Evolutionary conservation across 192 early-diverging fungal genomes (phyloP).

Genomic region (Linnemannia elongata): DNA sequence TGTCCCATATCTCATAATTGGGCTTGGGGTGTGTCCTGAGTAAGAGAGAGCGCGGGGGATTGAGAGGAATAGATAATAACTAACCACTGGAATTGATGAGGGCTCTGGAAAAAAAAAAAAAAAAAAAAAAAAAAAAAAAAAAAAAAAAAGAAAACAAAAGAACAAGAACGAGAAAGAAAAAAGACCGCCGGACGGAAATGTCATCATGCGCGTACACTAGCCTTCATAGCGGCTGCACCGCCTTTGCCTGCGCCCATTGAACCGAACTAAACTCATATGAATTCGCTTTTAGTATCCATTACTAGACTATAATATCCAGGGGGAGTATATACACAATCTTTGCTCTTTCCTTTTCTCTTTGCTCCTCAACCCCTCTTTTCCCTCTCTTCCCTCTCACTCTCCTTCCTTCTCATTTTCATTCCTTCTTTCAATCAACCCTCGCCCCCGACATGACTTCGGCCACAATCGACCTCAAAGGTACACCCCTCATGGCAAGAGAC

Average conservation of each 20-base stretch:
- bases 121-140: neutral
- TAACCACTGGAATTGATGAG: conserved; percentile 4
- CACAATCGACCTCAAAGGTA: neutral
- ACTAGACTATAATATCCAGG: neutral
- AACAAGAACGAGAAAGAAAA: neutral
- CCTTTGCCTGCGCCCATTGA: conserved; percentile 8
- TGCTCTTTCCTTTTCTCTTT: neutral
- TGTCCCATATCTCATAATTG: no score
- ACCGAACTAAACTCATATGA: neutral
- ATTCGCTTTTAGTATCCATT: neutral
- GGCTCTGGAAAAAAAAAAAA: neutral
- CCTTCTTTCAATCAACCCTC: neutral
- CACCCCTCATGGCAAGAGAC: neutral
- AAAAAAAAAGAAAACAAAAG: neutral
- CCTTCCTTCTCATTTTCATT: neutral
- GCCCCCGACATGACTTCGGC: neutral
- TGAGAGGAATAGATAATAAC: neutral
- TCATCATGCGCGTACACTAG: conserved; percentile 2
- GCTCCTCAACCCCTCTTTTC: neutral
- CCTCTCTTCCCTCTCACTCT: no score
- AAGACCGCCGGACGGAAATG: neutral
- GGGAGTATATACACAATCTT: neutral
- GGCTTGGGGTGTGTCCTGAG: no score
- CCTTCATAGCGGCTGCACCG: neutral
- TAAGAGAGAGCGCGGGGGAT: no score